Evolutionary conservation across 495 filamentous ascomycete genomes (phyloP), one percentile per base, ranked within the genome.

Genomic region (Penicillium silybi): DNA sequence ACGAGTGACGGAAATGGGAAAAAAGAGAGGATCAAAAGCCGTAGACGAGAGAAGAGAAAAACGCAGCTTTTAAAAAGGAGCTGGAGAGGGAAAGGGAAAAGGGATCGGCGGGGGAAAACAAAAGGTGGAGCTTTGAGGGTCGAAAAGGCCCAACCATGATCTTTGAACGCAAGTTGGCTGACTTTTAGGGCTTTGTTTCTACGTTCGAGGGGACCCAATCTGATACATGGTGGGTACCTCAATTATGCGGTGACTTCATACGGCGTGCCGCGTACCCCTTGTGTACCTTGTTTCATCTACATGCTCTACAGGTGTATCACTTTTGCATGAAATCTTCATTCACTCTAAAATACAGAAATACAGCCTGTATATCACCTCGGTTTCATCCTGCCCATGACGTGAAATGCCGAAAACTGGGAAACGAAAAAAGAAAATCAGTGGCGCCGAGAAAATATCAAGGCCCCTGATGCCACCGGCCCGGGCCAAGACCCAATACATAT

Each of bases 371-470:
- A 50, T 40, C 53, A 56, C 45, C 40, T 41, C 43, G 25, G 16
- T 46, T 29, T 44, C 16, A 27, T 47, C 35, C 18, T 39, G n/a
- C 51, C 41, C 16, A 37, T 34, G 18, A 43, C 19, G 34, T 9
- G 41, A 54, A 44, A 54, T 42, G 44, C 38, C 52, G 32, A 41
- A n/a, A 50, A 46, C 32, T 17, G 25, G 41, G 22, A 52, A 53
- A 41, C 13, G 16, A 59, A 44, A 41, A 20, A 35, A 47, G 2
- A 47, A 61, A 66, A 59, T 55, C 57, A 68, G 62, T 67, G 65
- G 62, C 69, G 62, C 68, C 71, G 57, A 71, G 63, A 64, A 64
- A 63, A 66, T 68, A 62, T 65, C 66, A 68, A 66, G 62, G 56
- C 54, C 49, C 41, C 44, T 6, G 39, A 25, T 46, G 26, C 35